Base-by-base conservation (phyloP, 73 alveolate species). In the Stentor coeruleus region DNA sequence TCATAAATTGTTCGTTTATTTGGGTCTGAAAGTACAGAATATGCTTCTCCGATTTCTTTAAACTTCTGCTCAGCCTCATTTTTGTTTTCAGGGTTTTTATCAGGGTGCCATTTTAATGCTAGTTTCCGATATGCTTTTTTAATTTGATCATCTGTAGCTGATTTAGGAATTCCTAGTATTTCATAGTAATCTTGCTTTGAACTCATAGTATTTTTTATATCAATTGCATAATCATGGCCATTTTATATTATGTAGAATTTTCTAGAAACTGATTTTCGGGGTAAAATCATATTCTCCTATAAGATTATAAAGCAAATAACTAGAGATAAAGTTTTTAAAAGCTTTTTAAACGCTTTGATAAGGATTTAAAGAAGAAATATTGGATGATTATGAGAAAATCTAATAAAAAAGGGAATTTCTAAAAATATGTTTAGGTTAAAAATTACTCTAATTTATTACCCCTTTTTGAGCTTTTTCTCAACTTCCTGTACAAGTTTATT, bases 71-170 rank as follows among this genome's bases (percentile, higher is more conserved):
- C 93, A 35, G 99, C 98, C 30, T 83, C 93, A 42, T 94, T 96
- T 80, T 90, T 89, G 40, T 97, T 89, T 60, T 94, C 94, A 0
- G 95, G 97, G 87, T 96, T 95, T 87, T 93, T 93, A 82, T 95
- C 99, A 72, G 99, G 99, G 87, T 96, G 99, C 97, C 96, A 96
- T 90, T 96, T 86, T 2, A 96, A 59, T 1, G 99, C 98, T 60
- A 95, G 85, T 82, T 93, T 93, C 74, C 96, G 90, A 73, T 96
- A 95, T 28, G 98, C 97, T 87, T 96, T 96, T 88, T 95, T 95
- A 35, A 95, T 93, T 33, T 85, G 95, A 33, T 85, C 94, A 3
- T 85, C 93, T 20, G 94, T 74, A n/a, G 99, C 98, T 42, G 88
- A 82, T 84, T 84, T 92, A 28, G 93, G 87, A 60, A 96, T 94